These are phyloP conservation scores for Sclerotinia minor DNA, from an alignment of 2,329 filamentous ascomycete genomes.

Conservation along the genomic window DNA sequence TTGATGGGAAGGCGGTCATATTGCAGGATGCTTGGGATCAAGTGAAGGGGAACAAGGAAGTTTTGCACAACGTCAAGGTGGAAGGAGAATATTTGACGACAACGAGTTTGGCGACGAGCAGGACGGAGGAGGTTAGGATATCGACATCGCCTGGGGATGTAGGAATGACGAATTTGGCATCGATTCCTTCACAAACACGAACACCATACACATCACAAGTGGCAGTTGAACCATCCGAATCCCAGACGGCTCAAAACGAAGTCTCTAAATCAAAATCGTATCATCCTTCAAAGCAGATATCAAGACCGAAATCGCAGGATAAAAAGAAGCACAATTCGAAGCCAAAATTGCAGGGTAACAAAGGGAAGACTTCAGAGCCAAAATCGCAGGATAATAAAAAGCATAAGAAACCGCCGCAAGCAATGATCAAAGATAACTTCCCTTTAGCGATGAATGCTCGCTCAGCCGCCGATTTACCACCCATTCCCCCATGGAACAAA, in stretches of 20 bases:
- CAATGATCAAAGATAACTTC: constrained; percentile 32
- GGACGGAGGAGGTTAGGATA: background rate
- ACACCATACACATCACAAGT: too few relatives aligned
- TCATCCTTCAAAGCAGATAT: background rate
- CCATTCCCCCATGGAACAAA: constrained; percentile 49
- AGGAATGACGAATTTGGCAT: background rate
- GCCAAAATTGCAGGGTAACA: background rate
- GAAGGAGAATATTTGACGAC: background rate
- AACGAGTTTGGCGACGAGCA: background rate
- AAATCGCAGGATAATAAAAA: background rate
- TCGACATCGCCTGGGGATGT: background rate
- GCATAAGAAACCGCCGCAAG: background rate
- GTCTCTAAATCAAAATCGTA: background rate
- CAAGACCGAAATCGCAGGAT: background rate
- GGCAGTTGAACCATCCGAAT: background rate
- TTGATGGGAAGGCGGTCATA: background rate
- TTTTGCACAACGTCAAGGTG: background rate
- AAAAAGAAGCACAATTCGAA: background rate
- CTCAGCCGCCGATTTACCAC: constrained; percentile 41
- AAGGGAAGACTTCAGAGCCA: background rate
- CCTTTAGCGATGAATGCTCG: constrained; percentile 32
- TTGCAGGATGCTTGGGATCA: background rate
- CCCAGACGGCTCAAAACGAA: background rate
- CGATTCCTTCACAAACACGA: background rate
- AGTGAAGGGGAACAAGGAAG: background rate